Evolutionary conservation across 345 rosid genomes (phyloP).

Genomic region (Cochlearia excelsa): DNA sequence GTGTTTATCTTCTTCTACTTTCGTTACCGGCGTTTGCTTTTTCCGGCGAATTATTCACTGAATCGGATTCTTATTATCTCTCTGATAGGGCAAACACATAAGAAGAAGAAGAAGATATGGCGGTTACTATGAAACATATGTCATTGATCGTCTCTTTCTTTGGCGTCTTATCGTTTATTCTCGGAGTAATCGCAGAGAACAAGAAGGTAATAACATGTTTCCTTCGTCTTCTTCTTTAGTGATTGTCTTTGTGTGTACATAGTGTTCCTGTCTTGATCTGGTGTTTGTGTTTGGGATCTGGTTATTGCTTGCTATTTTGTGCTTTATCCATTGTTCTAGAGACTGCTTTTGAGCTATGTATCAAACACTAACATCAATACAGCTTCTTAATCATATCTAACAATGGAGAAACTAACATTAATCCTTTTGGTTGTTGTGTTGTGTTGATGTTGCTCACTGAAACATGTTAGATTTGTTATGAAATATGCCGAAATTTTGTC

Average conservation of each 20-base stretch:
- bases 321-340: too few species aligned
- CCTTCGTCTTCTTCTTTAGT: too few species aligned
- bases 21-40: not conserved
- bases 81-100: constrained; percentile 2
- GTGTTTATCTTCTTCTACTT: not conserved
- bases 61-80: not conserved
- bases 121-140: constrained; percentile 57
- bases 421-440: too few species aligned
- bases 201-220: constrained; percentile 49
- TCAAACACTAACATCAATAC: too few species aligned
- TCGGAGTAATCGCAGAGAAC: constrained; percentile 76
- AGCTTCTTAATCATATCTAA: not conserved
- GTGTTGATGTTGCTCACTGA: too few species aligned
- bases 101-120: constrained; percentile 42
- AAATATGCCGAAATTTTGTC: too few species aligned
- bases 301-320: constrained; percentile 7
- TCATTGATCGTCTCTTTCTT: constrained; percentile 49
- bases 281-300: constrained; percentile 5
- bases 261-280: not conserved
- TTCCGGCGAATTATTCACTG: not conserved
- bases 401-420: constrained; percentile 3
- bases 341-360: too few species aligned
- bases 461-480: too few species aligned
- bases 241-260: too few species aligned
- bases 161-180: constrained; percentile 60